Evolutionary conservation across 805 yeast species (phyloP), one percentile per base, ranked within the genome.

Genomic region (Cyberlindnera petersonii): DNA sequence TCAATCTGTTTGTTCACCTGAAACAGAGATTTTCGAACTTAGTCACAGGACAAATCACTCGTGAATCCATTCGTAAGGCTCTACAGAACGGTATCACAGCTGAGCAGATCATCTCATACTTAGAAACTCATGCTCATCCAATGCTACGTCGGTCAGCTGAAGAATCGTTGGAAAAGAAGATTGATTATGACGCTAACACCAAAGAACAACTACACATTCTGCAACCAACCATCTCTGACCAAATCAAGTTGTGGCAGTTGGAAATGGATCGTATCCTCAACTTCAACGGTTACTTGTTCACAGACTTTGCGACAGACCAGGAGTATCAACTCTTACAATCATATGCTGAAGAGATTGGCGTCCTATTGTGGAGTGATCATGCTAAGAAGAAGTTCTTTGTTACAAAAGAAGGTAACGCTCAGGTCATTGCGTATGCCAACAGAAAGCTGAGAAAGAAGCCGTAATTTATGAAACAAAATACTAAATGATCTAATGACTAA

Each of bases 151-250:
- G 82, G 35, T 56, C 75, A 28, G 93, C 91, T 0, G 86, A 83
- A 48, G 87, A 79, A 36, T 74, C 66, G 38, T 56, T 80, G 27
- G 79, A 76, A 43, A 83, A 81, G 52, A 82, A 81, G 56, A 58
- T 78, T 36, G 93, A 83, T 44, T 72, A 79, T 43, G 69, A 65
- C 31, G 58, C 65, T 6, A 66, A 65, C 11, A 63, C 71, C 7
- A 72, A 72, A 46, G 74, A 78, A 48, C 58, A 73, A 46, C 52
- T 79, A 42, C 80, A 81, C 55, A 66, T 93, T 10, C 59, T 85
- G 6, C 98, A 98, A 4, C 96, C 98, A 0, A 93, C 96, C 0
- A 95, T 93, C n/a, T 85, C 86, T 1, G 99, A 93, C 62, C 99
- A 93, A 60, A 86, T 93, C 51, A 82, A 80, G 57, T 69, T 93